Percentiles rank a stretch among this genome's conserved stretches.
These are phyloP conservation scores for Carex parvula DNA, from an alignment of 176 grass and related monocot genomes.

Conservation along the genomic window DNA sequence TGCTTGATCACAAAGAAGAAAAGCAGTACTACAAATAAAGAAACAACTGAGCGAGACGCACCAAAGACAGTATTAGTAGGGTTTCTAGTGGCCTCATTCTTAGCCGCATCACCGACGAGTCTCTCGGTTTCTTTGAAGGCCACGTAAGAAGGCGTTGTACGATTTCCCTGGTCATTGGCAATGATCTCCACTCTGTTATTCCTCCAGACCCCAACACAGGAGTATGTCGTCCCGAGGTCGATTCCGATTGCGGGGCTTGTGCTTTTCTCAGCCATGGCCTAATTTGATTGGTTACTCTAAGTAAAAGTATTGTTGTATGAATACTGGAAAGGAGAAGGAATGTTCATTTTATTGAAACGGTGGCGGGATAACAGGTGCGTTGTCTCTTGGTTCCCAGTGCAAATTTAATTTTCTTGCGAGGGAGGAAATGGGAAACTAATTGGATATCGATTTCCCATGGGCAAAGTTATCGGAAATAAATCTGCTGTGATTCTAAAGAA, in stretches of 20 bases:
- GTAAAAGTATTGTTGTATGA: neutral
- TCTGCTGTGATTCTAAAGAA: too few species aligned
- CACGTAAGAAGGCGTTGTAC: neutral
- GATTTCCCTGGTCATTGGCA: neutral
- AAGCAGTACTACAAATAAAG: neutral
- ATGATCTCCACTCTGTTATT: slow-evolving; percentile 11
- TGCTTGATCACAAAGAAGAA: neutral
- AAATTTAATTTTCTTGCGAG: neutral
- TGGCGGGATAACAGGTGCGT: neutral
- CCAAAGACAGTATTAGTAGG: slow-evolving; percentile 5
- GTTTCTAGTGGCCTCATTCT: neutral
- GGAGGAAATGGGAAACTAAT: neutral
- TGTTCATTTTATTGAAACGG: neutral
- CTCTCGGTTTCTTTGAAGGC: slow-evolving; percentile 3
- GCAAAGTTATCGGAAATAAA: neutral
- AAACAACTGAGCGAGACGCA: neutral
- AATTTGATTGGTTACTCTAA: neutral
- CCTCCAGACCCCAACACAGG: neutral
- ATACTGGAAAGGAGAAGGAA: neutral
- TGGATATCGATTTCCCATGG: neutral
- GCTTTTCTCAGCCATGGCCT: neutral
- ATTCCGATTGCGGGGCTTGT: neutral
- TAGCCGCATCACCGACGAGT: slow-evolving; percentile 7
- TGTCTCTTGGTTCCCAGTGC: neutral
- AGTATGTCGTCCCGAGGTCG: neutral